Percentiles rank a stretch among this genome's conserved stretches.
phyloP scores from a whole-genome alignment of 2,329 filamentous ascomycete species.

The Teratosphaeria destructans region DNA sequence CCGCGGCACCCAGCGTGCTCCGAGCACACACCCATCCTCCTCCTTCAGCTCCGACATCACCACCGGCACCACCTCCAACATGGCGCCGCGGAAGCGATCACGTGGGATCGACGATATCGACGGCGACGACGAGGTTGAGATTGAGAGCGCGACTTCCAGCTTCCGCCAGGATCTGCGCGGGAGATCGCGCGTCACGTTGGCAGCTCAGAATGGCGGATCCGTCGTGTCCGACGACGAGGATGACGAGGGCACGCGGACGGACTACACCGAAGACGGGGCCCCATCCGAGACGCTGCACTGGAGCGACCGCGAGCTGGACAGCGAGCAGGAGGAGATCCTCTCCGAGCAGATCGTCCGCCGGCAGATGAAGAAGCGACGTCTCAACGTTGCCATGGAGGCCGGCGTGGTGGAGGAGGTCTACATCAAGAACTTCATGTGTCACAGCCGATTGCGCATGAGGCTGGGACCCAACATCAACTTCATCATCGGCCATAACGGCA shows the following conservation, averaged over 20 bases:
- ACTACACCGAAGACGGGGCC: background rate
- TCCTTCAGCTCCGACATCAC: constrained; percentile 1
- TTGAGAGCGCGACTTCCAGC: constrained; percentile 20
- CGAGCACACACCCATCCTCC: background rate
- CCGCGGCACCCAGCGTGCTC: background rate
- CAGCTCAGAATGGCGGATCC: constrained; percentile 17
- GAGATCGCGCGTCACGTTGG: constrained; percentile 20
- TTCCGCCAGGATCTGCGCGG: constrained; percentile 19
- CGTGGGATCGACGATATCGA: constrained; percentile 13
- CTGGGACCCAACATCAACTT: constrained; percentile 97
- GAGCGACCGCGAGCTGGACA: constrained; percentile 20
- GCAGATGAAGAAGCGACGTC: constrained; percentile 20
- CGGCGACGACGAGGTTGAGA: constrained; percentile 10
- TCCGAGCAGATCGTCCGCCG: constrained; percentile 24
- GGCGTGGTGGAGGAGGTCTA: constrained; percentile 82
- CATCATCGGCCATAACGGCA: constrained; percentile 94
- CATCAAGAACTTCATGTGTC: constrained; percentile 95
- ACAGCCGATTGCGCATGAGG: constrained; percentile 66
- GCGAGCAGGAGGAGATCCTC: constrained; percentile 16
- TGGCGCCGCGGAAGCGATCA: constrained; percentile 18
- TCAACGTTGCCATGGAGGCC: constrained; percentile 68
- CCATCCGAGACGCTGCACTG: constrained; percentile 12
- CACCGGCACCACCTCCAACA: constrained; percentile 11
- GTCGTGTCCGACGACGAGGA: constrained; percentile 20
- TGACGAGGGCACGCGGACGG: background rate